phyloP scores from a whole-genome alignment of 371 early-diverging fungal genomes.

The Rhizomucor miehei region DNA sequence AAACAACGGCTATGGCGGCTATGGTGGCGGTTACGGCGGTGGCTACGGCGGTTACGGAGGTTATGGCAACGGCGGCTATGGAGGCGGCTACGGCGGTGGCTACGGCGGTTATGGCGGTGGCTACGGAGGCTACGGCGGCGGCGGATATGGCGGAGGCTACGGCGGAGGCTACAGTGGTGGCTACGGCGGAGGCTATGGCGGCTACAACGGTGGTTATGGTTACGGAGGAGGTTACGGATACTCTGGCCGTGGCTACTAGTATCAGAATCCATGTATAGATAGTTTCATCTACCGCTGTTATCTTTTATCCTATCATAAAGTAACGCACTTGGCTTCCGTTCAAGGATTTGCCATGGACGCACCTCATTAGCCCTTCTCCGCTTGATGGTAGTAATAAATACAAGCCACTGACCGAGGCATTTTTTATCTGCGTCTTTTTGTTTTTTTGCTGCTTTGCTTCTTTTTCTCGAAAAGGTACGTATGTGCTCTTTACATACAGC shows the following conservation, averaged over 20 bases:
- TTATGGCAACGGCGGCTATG: not conserved
- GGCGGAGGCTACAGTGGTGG: not conserved
- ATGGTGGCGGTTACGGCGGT: not conserved
- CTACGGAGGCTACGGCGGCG: not conserved
- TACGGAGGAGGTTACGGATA: constrained; percentile 11
- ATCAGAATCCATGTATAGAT: not conserved
- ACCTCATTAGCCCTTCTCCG: too few species aligned
- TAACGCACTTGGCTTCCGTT: too few species aligned
- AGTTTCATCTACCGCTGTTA: too few species aligned
- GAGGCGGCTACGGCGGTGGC: not conserved
- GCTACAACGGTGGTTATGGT: constrained; percentile 4
- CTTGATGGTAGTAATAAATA: too few species aligned
- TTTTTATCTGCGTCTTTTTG: too few species aligned
- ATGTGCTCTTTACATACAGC: too few species aligned
- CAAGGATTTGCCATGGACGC: too few species aligned
- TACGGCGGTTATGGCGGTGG: not conserved
- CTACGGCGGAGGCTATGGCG: not conserved
- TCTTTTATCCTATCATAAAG: too few species aligned
- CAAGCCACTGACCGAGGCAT: too few species aligned
- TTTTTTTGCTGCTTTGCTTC: too few species aligned
- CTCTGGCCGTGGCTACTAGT: constrained; percentile 7
- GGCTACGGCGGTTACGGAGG: not conserved
- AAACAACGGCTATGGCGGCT: not conserved
- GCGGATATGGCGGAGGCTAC: constrained; percentile 9
- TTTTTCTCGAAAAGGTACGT: too few species aligned